Conservation (phyloP, 2,329 filamentous ascomycete genomes). For the Alternaria triticimaculans region DNA sequence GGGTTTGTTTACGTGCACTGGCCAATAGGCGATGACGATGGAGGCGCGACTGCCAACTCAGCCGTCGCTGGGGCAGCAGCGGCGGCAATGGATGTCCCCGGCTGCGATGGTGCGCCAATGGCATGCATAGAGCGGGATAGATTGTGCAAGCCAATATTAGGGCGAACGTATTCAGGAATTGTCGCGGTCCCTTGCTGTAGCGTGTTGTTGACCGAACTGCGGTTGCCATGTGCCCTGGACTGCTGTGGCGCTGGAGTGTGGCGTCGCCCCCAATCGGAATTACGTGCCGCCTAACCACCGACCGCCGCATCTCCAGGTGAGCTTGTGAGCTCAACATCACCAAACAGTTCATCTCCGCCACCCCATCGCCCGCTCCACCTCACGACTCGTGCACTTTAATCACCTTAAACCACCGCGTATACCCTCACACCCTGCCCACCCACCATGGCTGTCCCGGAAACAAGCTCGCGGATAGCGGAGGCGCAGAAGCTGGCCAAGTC, state of each 20-base stretch:
- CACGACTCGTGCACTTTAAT: not conserved
- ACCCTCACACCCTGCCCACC: constrained; percentile 1
- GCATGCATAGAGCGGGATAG: constrained; percentile 4
- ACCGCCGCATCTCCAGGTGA: constrained; percentile 17
- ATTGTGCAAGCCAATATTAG: not conserved
- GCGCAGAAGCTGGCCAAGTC: constrained; percentile 83
- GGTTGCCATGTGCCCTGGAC: constrained; percentile 11
- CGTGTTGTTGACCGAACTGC: constrained; percentile 7
- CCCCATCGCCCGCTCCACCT: constrained; percentile 8
- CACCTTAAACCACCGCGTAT: not conserved
- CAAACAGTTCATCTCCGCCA: constrained; percentile 15
- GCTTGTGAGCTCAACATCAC: constrained; percentile 22
- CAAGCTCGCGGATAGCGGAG: constrained; percentile 77
- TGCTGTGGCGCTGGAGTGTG: not conserved
- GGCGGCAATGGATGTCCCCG: constrained; percentile 6
- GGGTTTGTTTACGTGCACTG: constrained; percentile 36
- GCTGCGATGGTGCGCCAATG: constrained; percentile 4
- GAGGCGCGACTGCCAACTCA: constrained; percentile 35
- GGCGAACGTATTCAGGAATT: not conserved
- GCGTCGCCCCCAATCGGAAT: constrained; percentile 4
- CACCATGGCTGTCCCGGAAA: constrained; percentile 52
- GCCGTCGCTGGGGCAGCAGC: constrained; percentile 42
- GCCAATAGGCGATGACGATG: constrained; percentile 18
- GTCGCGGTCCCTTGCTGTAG: not conserved
- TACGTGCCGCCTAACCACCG: constrained; percentile 13